Base-by-base conservation (phyloP, 2,329 filamentous ascomycete species). In the Botrytis porri region DNA sequence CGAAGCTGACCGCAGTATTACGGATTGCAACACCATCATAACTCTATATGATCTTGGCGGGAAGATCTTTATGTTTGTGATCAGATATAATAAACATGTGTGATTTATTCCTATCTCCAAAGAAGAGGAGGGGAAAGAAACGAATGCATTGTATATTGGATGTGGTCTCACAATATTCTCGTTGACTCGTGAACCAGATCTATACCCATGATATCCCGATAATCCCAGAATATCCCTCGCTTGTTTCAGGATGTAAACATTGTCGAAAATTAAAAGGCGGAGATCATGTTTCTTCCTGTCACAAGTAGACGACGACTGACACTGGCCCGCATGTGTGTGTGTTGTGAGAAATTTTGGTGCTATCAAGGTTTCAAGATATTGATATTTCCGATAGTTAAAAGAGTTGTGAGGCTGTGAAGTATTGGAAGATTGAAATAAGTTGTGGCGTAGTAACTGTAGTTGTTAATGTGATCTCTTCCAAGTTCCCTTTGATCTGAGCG, bases 111-210 rank as follows among this genome's bases (percentile, higher is more conserved):
- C 14, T 41, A 39, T 63, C 29, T 25, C 51, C 16, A 54, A 20
- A 39, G n/a, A 22, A 45, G 39, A 51, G 14, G 25, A 29, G 14
- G 48, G 9, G 37, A 39, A 51, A 39, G 20, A 20, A n/a, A 20
- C 2, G 41, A 43, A 39, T 57, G 35, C 20, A 59, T 69, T 18
- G 25, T 29, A 54, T 69, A n/a, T n/a, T 57, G 32, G 25, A 61
- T 45, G 22, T 45, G 37, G 57, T 18, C n/a, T 37, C 16, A 32
- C 14, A 20, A 35, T 10, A 32, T 61, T 62, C 12, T 57, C 37
- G 60, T 54, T 67, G 70, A 67, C 62, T 72, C 39, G 70, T 67
- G 62, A 67, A 67, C 62, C 39, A 66, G 63, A 72, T 62, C 25
- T 63, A 16, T 16, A 57, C 48, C 65, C 48, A 57, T 54, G 48